Evolutionary conservation across 2,329 filamentous ascomycete species (phyloP).

Genomic region (Plectosphaerella plurivora): DNA sequence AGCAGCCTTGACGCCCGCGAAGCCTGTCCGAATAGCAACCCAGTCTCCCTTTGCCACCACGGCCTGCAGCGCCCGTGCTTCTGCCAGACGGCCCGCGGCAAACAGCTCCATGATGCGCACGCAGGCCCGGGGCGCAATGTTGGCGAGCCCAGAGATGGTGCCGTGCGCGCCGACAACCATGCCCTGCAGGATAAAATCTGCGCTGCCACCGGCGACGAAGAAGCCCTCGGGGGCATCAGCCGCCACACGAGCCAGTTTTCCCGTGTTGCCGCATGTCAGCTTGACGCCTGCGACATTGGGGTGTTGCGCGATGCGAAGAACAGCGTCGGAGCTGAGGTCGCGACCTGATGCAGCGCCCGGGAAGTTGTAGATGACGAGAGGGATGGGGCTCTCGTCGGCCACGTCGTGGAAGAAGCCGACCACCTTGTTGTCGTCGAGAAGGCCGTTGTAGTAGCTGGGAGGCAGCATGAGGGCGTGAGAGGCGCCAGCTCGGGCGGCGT

Average conservation of each 20-base stretch:
- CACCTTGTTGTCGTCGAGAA: conserved; percentile 53
- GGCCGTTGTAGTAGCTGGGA: conserved; percentile 62
- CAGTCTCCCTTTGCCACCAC: conserved; percentile 40
- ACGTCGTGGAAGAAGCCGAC: conserved; percentile 59
- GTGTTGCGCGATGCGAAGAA: conserved; percentile 45
- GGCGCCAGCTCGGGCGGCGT: conserved; percentile 59
- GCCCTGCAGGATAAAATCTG: conserved; percentile 70
- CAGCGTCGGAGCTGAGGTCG: conserved; percentile 53
- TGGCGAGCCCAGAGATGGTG: conserved; percentile 67
- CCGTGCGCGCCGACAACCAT: conserved; percentile 67
- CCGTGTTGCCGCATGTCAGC: conserved; percentile 60
- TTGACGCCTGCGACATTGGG: conserved; percentile 61
- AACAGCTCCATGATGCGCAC: conserved; percentile 58
- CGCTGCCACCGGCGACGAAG: conserved; percentile 67
- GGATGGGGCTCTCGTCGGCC: conserved; percentile 51
- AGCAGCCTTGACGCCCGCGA: conserved; percentile 43
- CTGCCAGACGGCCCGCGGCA: conserved; percentile 47
- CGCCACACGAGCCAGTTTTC: conserved; percentile 58
- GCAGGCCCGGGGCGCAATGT: conserved; percentile 64
- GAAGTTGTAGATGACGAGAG: conserved; percentile 61
- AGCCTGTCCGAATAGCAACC: conserved; percentile 42
- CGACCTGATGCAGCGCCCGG: conserved; percentile 52
- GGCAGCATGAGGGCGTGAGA: conserved; percentile 65
- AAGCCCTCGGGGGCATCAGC: conserved; percentile 37
- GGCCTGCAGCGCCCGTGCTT: conserved; percentile 49